Conservation (phyloP, 768 basidiomycete species). For the Boletus subparvulus region DNA sequence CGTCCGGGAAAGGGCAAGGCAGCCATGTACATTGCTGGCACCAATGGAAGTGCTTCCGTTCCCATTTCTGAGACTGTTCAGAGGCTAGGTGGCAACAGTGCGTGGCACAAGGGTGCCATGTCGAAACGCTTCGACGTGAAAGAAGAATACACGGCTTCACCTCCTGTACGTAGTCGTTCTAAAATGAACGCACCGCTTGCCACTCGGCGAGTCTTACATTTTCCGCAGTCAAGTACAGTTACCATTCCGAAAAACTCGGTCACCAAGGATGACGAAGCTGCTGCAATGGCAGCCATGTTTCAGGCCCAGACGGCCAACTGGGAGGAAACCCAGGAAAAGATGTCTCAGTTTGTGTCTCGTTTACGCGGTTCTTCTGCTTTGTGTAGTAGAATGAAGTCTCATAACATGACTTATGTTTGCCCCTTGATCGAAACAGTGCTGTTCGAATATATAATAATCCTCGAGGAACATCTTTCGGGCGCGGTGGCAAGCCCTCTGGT, state of each 20-base stretch:
- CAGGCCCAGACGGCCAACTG: constrained; percentile 91
- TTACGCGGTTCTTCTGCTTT: constrained; percentile 50
- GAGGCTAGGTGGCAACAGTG: constrained; percentile 37
- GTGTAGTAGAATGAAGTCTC: constrained; percentile 71
- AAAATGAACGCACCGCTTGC: constrained; percentile 22
- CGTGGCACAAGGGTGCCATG: constrained; percentile 76
- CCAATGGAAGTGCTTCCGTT: constrained; percentile 37
- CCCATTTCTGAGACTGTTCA: constrained; percentile 51
- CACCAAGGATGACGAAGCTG: constrained; percentile 78
- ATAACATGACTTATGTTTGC: constrained; percentile 57
- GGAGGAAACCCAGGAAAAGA: constrained; percentile 99
- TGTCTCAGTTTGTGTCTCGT: constrained; percentile 94
- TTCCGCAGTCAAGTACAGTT: constrained; percentile 34
- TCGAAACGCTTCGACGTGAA: constrained; percentile 89
- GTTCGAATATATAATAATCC: constrained; percentile 64
- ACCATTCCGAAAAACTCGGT: constrained; percentile 41
- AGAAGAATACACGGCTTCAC: constrained; percentile 47
- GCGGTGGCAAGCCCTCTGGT: constrained; percentile 52
- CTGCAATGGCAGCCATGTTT: constrained; percentile 98
- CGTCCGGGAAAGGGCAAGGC: constrained; percentile 84
- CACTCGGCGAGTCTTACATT: constrained; percentile 27
- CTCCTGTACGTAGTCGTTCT: constrained; percentile 35
- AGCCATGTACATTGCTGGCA: constrained; percentile 66
- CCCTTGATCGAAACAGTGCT: constrained; percentile 49
- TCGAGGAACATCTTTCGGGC: constrained; percentile 62